These are phyloP conservation scores for Stevia rebaudiana DNA, from an alignment of 140 eudicot genomes.

Conservation along the genomic window DNA sequence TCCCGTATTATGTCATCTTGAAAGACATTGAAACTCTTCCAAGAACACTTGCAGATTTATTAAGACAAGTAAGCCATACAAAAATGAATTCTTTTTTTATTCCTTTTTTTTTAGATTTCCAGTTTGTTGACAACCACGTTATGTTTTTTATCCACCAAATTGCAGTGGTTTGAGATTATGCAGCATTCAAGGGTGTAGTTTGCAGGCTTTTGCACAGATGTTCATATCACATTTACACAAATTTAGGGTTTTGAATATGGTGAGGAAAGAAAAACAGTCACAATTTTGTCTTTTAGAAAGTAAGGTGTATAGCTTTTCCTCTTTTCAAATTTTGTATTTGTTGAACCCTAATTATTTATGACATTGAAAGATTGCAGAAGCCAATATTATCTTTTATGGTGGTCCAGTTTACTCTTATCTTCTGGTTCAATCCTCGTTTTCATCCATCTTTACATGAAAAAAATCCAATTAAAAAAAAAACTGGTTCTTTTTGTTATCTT, in stretches of 20 bases:
- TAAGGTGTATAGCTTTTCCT: constrained; percentile 14
- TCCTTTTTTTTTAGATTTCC: background rate
- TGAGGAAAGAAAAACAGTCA: constrained; percentile 2
- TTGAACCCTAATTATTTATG: constrained; percentile 10
- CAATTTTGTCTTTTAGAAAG: background rate
- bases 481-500: too few species aligned
- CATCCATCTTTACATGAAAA: background rate
- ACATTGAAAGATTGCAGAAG: constrained; percentile 3
- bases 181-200: constrained; percentile 43
- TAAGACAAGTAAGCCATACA: constrained; percentile 69
- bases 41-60: constrained; percentile 82
- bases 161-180: constrained; percentile 97
- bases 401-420: background rate
- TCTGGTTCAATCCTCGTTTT: background rate
- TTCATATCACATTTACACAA: constrained; percentile 12
- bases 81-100: too few species aligned
- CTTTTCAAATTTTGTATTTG: constrained; percentile 15
- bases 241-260: constrained; percentile 13
- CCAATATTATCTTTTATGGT: background rate
- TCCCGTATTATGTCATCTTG: constrained; percentile 76
- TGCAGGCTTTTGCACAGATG: constrained; percentile 5
- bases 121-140: background rate
- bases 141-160: background rate
- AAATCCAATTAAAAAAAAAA: background rate
- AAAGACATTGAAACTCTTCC: constrained; percentile 89